Base-by-base conservation (phyloP, 2,329 filamentous ascomycete species). In the Scedosporium dehoogii region DNA sequence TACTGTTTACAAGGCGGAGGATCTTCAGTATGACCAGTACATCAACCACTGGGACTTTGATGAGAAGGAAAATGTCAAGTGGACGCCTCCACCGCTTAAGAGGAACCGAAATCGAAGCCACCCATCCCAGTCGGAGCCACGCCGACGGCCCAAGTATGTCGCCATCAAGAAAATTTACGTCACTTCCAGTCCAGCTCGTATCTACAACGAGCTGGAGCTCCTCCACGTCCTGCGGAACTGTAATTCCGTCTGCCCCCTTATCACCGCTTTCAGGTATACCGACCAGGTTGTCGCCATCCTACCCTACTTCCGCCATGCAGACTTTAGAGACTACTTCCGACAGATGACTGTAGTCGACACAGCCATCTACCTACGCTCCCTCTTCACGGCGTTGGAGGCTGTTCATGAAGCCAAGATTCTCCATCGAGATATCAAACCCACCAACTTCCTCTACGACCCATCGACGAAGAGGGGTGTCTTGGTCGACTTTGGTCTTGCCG, bases 141-240 rank as follows among this genome's bases (percentile, higher is more conserved):
- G 64, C 23, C 66, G 63, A 3, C 65, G 66, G 23, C 80, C 88
- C 25, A 90, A 89, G 72, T 97, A 88, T 70, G 96, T 99, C 65
- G 94, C 96, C 21, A 90, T 99, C 75, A 99, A 99, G 78, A 99
- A 99, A 78, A 99, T 99, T 68, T 99, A 99, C 74, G 94, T 97
- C 66, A 99, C 96, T 0, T 97, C 92, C 65, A 97, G 92, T 67
- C 94, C 94, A 0, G 82, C 87, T 29, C 90, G 94, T 56, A 97
- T 99, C 68, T 85, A 96, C 71, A 99, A 99, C 76, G 94, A 99
- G 75, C 86, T 99, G 18, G 93, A 97, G 69, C 82, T 99, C 23
- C 84, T 99, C 23, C 86, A 96, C 72, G 92, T 96, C 71, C 83
- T 99, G 7, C 85, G 89, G 59, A 85, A 89, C 63, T 96, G 89